These are phyloP conservation scores for Phyllostachys edulis DNA, from an alignment of 176 grass and related monocot species.

Conservation along the genomic window DNA sequence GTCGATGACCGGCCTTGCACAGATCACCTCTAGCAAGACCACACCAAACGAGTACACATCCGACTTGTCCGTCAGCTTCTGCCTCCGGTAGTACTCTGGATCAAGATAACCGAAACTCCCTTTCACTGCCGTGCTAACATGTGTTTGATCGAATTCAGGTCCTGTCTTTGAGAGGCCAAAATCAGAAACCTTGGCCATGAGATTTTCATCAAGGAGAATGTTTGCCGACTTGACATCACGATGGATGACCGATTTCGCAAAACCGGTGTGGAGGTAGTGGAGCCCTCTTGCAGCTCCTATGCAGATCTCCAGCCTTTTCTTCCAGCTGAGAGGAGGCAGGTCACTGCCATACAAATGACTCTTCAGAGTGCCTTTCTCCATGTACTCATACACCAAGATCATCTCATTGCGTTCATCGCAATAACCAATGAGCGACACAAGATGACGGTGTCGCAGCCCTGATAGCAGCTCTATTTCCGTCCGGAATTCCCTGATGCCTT, in stretches of 20 bases:
- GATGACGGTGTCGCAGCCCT: constrained; percentile 82
- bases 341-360: constrained; percentile 78
- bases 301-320: constrained; percentile 82
- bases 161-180: constrained; percentile 96
- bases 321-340: constrained; percentile 74
- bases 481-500: constrained; percentile 80
- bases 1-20: constrained; percentile 81
- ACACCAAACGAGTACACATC: constrained; percentile 96
- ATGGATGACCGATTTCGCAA: constrained; percentile 86
- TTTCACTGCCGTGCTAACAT: constrained; percentile 93
- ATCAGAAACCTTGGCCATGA: constrained; percentile 92
- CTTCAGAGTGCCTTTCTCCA: constrained; percentile 91
- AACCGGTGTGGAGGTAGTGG: constrained; percentile 96
- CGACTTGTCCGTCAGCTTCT: constrained; percentile 95
- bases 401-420: constrained; percentile 88
- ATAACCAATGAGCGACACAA: constrained; percentile 89
- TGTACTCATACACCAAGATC: constrained; percentile 96
- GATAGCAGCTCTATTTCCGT: constrained; percentile 94
- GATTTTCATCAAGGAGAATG: constrained; percentile 87
- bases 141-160: constrained; percentile 82
- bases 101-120: constrained; percentile 93
- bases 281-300: constrained; percentile 94
- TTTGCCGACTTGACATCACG: constrained; percentile 96
- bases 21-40: constrained; percentile 84
- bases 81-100: constrained; percentile 90